Percentiles rank a stretch among this genome's conserved stretches.
Conservation (phyloP, 2,329 filamentous ascomycete genomes). For the Biscogniauxia marginata region DNA sequence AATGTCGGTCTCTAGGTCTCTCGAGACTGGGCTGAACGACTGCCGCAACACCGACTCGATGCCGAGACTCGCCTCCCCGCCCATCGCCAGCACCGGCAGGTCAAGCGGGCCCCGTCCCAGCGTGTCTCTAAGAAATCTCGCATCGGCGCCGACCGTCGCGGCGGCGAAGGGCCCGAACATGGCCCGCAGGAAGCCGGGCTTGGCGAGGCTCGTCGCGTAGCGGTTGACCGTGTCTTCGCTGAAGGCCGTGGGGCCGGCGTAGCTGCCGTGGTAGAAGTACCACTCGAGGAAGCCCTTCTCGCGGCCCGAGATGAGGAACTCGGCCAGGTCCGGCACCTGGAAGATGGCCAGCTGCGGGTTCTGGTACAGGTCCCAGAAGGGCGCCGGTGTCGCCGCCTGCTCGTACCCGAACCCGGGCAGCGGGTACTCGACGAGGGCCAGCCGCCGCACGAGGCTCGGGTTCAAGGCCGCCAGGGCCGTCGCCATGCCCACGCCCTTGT, state of each 20-base stretch:
- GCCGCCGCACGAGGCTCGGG: conserved; percentile 33
- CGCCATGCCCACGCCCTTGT: conserved; percentile 45
- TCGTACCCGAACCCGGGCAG: conserved; percentile 44
- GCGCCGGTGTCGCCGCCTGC: conserved; percentile 25
- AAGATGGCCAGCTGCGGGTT: conserved; percentile 46
- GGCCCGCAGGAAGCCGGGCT: conserved; percentile 42
- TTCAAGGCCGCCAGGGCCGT: conserved; percentile 39
- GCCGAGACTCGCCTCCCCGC: conserved; percentile 36
- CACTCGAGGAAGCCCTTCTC: conserved; percentile 43
- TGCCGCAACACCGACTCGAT: conserved; percentile 9
- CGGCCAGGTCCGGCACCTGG: conserved; percentile 43
- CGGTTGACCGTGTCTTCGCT: conserved; percentile 38
- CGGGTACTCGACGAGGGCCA: conserved; percentile 40
- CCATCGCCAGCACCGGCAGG: conserved; percentile 33
- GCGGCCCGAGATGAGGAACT: conserved; percentile 43
- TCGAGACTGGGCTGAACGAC: conserved; percentile 22
- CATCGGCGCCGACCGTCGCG: conserved; percentile 33
- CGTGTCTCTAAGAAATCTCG: conserved; percentile 35
- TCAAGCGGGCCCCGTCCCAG: conserved; percentile 25
- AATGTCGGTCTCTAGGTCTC: conserved; percentile 29
- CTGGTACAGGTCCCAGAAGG: conserved; percentile 39
- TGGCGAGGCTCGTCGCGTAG: conserved; percentile 40
- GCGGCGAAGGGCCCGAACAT: conserved; percentile 39
- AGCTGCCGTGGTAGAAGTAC: conserved; percentile 47
- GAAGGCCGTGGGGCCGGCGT: conserved; percentile 38